A percentile compares a stretch with the other conserved stretches of the same genome.
These are phyloP conservation scores for Pythium sp. DNA, from an alignment of 352 stramenopile genomes.

Conservation along the genomic window DNA sequence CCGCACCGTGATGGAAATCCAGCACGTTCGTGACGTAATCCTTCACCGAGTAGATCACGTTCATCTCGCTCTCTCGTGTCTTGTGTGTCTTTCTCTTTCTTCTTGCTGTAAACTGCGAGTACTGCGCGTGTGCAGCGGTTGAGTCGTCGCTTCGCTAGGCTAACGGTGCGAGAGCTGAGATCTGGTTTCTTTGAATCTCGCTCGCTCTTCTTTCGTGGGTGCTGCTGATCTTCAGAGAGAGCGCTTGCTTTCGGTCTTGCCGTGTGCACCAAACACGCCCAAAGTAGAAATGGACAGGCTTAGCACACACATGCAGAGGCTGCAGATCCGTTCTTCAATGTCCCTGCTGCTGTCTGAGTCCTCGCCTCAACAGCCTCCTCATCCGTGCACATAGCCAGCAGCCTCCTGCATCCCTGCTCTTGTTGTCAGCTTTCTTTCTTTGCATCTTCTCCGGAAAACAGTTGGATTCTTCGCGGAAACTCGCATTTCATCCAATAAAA, in stretches of 20 bases:
- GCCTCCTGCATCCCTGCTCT: neutral
- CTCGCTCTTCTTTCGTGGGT: neutral
- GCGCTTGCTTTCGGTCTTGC: neutral
- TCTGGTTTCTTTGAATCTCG: slow-evolving; percentile 3
- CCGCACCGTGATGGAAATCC: slow-evolving; percentile 51
- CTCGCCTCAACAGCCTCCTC: neutral
- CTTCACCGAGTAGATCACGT: slow-evolving; percentile 85
- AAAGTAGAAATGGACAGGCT: neutral
- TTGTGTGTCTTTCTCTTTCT: neutral
- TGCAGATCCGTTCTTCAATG: neutral
- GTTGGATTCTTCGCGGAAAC: slow-evolving; percentile 14
- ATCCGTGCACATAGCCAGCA: neutral
- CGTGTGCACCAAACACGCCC: neutral
- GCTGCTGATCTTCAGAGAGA: neutral
- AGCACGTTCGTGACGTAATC: slow-evolving; percentile 86
- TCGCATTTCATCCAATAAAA: neutral
- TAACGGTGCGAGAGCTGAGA: neutral
- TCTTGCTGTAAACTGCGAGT: neutral
- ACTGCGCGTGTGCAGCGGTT: neutral
- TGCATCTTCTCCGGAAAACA: slow-evolving; percentile 16
- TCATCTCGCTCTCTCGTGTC: slow-evolving; percentile 35
- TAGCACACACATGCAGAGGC: neutral
- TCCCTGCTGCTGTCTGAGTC: neutral
- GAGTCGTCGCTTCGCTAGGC: neutral
- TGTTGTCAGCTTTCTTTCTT: neutral